These are phyloP conservation scores for Toxoplasma gondii DNA, from an alignment of 169 alveolate species.

Conservation along the genomic window DNA sequence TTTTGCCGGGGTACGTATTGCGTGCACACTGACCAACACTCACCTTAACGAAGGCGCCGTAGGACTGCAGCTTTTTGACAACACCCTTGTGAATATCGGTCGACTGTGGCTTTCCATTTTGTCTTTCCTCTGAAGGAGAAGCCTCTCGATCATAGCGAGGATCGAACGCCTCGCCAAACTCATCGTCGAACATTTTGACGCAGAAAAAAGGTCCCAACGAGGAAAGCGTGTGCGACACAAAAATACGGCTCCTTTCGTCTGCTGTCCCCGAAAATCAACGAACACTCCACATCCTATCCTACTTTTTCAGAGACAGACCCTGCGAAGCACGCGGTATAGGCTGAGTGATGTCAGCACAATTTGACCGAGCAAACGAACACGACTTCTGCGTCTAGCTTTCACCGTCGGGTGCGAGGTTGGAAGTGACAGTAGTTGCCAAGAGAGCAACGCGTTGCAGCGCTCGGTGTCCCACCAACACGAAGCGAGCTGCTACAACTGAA, in stretches of 20 bases:
- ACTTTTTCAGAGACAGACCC: no score
- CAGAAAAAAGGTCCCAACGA: not conserved
- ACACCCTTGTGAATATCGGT: constrained; percentile 6
- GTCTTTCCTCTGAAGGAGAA: constrained; percentile 24
- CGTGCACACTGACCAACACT: not conserved
- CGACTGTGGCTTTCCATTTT: not conserved
- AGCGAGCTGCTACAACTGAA: no score
- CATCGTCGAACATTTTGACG: constrained; percentile 29
- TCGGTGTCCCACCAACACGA: no score
- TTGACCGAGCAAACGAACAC: not conserved
- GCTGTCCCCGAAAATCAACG: no score
- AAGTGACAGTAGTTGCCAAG: no score
- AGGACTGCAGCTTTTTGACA: constrained; percentile 39
- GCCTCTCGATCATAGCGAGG: constrained; percentile 46
- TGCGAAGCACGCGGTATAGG: no score
- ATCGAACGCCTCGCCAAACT: constrained; percentile 30
- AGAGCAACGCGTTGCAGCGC: no score
- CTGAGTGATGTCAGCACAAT: not conserved
- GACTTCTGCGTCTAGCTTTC: not conserved
- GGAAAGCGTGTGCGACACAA: no score
- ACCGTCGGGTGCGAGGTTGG: no score
- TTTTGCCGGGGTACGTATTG: no score
- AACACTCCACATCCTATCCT: no score
- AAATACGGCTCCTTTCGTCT: no score
- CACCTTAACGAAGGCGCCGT: constrained; percentile 54